phyloP scores from a whole-genome alignment of 2,329 filamentous ascomycete species.

The Nothopassalora personata region DNA sequence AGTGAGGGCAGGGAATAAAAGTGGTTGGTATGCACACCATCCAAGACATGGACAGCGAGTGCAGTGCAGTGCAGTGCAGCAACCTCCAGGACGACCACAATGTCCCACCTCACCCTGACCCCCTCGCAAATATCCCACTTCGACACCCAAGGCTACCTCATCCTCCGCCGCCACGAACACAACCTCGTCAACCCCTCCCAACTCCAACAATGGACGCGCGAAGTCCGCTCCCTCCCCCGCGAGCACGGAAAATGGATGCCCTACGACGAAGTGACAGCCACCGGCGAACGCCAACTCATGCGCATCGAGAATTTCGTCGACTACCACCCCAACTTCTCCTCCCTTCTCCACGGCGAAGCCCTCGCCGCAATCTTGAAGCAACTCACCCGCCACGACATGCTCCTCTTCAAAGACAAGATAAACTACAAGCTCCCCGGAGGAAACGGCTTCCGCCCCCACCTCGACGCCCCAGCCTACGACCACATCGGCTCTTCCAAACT shows the following conservation, averaged over 20 bases:
- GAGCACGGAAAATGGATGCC: constrained; percentile 27
- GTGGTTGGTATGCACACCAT: background rate
- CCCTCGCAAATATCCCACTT: constrained; percentile 22
- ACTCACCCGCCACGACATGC: constrained; percentile 36
- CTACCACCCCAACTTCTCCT: constrained; percentile 31
- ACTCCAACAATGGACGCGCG: constrained; percentile 22
- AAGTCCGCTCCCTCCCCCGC: constrained; percentile 22
- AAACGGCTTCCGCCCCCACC: constrained; percentile 38
- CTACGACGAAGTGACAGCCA: constrained; percentile 23
- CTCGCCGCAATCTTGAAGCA: constrained; percentile 31
- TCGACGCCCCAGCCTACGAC: constrained; percentile 40
- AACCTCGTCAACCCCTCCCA: constrained; percentile 16
- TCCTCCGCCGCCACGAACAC: constrained; percentile 20
- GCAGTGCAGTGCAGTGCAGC: background rate
- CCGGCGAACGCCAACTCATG: constrained; percentile 24
- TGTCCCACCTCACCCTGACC: constrained; percentile 20
- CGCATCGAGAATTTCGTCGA: constrained; percentile 27
- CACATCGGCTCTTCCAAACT: constrained; percentile 36
- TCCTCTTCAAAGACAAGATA: constrained; percentile 43
- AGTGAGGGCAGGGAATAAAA: background rate
- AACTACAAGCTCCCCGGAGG: constrained; percentile 41
- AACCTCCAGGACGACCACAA: constrained; percentile 1
- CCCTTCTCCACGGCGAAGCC: constrained; percentile 34
- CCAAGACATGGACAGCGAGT: background rate
- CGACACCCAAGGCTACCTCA: constrained; percentile 21